Evolutionary conservation across 495 filamentous ascomycete species (phyloP).

Genomic region (Physcia stellaris): DNA sequence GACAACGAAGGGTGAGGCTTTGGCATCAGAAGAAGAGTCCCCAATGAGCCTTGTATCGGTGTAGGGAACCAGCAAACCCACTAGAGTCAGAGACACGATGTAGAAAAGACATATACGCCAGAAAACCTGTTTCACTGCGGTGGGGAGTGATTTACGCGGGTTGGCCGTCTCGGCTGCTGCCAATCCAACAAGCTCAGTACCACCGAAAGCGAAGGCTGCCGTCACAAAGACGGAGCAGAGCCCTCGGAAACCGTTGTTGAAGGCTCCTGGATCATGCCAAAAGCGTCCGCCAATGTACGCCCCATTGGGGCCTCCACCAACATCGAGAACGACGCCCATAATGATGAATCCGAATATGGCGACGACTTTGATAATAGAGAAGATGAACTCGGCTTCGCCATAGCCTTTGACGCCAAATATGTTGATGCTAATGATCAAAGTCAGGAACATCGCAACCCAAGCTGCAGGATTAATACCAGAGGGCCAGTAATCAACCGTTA

Average conservation of each 20-base stretch:
- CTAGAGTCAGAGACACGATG: slow-evolving; percentile 42
- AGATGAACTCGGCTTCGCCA: slow-evolving; percentile 83
- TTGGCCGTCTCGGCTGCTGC: slow-evolving; percentile 32
- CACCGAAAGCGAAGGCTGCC: slow-evolving; percentile 82
- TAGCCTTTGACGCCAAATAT: slow-evolving; percentile 78
- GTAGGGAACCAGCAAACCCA: slow-evolving; percentile 54
- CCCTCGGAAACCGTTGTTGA: slow-evolving; percentile 87
- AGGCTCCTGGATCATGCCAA: slow-evolving; percentile 79
- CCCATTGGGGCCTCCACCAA: slow-evolving; percentile 60
- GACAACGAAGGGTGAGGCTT: slow-evolving; percentile 81
- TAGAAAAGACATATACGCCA: slow-evolving; percentile 23
- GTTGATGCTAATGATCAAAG: slow-evolving; percentile 65
- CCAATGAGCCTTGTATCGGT: slow-evolving; percentile 46
- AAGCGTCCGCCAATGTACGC: slow-evolving; percentile 74
- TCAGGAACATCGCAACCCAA: slow-evolving; percentile 76
- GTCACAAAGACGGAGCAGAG: slow-evolving; percentile 89
- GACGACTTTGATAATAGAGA: slow-evolving; percentile 72
- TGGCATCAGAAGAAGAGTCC: slow-evolving; percentile 43
- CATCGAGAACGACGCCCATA: slow-evolving; percentile 65
- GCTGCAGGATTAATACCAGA: slow-evolving; percentile 49
- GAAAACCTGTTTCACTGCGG: slow-evolving; percentile 32
- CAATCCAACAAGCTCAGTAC: slow-evolving; percentile 76
- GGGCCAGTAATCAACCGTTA: slow-evolving; percentile 83
- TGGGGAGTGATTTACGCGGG: slow-evolving; percentile 29
- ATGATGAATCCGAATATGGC: slow-evolving; percentile 83